phyloP scores from a whole-genome alignment of 805 yeast genomes.

The Metschnikowia henanensis region DNA sequence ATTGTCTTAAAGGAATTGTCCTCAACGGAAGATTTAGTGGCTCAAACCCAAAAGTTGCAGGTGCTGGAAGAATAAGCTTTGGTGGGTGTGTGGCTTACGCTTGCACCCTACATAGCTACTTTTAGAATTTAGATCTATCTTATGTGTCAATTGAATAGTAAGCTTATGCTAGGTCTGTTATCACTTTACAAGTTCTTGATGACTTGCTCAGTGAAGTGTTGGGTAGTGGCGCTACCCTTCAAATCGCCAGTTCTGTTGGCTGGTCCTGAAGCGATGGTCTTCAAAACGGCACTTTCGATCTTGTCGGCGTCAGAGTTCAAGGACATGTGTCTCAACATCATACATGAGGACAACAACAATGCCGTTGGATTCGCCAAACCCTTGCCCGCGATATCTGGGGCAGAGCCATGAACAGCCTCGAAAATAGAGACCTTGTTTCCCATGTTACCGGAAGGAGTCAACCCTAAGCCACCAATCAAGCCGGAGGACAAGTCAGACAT shows the following conservation, averaged over 20 bases:
- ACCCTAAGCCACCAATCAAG: slow-evolving; percentile 97
- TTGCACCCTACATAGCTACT: too few species aligned
- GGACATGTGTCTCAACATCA: slow-evolving; percentile 99
- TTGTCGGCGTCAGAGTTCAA: slow-evolving; percentile 76
- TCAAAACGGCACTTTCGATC: slow-evolving; percentile 84
- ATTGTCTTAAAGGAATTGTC: slow-evolving; percentile 49
- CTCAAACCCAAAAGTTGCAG: neutral
- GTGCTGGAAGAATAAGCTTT: neutral
- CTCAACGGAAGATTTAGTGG: neutral
- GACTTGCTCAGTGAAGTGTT: slow-evolving; percentile 89
- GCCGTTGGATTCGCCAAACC: slow-evolving; percentile 99
- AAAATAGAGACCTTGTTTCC: slow-evolving; percentile 97
- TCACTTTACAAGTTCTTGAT: slow-evolving; percentile 62
- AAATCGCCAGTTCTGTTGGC: slow-evolving; percentile 96
- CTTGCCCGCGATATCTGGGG: slow-evolving; percentile 99
- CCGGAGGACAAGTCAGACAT: slow-evolving; percentile 98
- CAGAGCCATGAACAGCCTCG: slow-evolving; percentile 99
- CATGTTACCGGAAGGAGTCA: slow-evolving; percentile 99
- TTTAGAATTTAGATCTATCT: too few species aligned
- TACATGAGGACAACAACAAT: slow-evolving; percentile 88
- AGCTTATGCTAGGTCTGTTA: slow-evolving; percentile 4
- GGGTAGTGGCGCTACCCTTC: slow-evolving; percentile 87
- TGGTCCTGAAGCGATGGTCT: slow-evolving; percentile 92
- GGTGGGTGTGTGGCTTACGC: too few species aligned
- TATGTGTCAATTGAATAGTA: slow-evolving; percentile 14